Base-by-base conservation (phyloP, 306 rosid genomes). In the Malus orientalis region DNA sequence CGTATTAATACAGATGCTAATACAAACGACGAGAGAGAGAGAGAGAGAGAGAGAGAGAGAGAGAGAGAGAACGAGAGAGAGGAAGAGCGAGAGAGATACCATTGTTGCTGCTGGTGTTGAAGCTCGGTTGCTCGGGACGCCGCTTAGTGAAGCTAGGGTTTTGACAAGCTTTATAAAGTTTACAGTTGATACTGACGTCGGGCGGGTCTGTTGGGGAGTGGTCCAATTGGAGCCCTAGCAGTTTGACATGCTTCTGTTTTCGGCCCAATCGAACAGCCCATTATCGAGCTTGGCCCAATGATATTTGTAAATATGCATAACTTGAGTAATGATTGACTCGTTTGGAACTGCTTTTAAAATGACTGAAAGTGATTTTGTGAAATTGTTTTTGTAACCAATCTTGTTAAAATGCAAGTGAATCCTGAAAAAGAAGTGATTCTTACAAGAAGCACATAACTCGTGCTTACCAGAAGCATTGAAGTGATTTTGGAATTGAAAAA, bases 131-230 rank as follows among this genome's bases (percentile, higher is more conserved):
- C 60, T 29, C 6, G 61, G 16, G 73, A 67, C 73, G 67, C 67
- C 67, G 57, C 27, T 20, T 3, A 3, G 11, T 18, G 10, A 11
- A 33, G 73, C 14, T 76, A 76, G 80, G 80, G 80, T 76, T 76
- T 67, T 55, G 73, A 11, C 25, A 9, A 55, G 45, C 68, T 53
- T 57, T 67, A 67, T 75, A 75, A 8, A 11, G 20, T 13, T 19
- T 19, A n/a, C 8, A 11, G 3, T 22, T 18, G 44, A 3, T 14
- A 15, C n/a, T 29, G 15, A 11, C 1, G 23, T 5, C 6, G 23
- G 44, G 20, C 20, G 20, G 20, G 55, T 49, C 20, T 2, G 3
- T 0, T 15, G 5, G 32, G 18, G 11, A 12, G 14, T 30, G 5
- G 18, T 63, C 67, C 11, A 61, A 61, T 25, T 25, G 38, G 68